These are phyloP conservation scores for Emergomyces africanus DNA, from an alignment of 2,329 filamentous ascomycete species.

Conservation along the genomic window DNA sequence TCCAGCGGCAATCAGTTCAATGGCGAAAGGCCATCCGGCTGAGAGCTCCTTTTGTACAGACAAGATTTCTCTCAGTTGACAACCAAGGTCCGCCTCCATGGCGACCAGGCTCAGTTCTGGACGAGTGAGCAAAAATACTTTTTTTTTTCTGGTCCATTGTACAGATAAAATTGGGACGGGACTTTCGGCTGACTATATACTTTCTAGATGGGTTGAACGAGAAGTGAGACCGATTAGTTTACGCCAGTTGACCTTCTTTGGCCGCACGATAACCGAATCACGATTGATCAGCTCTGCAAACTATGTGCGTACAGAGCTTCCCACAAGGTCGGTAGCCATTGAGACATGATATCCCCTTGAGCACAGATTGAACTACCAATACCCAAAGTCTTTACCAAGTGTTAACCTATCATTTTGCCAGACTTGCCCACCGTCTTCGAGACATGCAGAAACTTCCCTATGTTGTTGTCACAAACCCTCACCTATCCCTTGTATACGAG, in stretches of 20 bases:
- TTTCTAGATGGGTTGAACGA: conserved; percentile 71
- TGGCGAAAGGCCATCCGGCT: conserved; percentile 19
- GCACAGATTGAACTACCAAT: not conserved
- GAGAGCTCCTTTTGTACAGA: conserved; percentile 8
- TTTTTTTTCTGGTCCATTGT: not conserved
- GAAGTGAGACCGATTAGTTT: conserved; percentile 93
- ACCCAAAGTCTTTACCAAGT: not conserved
- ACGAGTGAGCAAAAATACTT: conserved; percentile 37
- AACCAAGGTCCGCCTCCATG: conserved; percentile 35
- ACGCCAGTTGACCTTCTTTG: conserved; percentile 94
- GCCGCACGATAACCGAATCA: conserved; percentile 78
- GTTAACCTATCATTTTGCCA: conserved; percentile 21
- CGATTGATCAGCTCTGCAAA: conserved; percentile 90
- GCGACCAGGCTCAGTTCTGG: conserved; percentile 45
- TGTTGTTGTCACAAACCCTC: conserved; percentile 86
- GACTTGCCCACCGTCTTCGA: conserved; percentile 82
- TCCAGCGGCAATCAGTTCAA: conserved; percentile 21
- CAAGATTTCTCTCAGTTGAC: conserved; percentile 17
- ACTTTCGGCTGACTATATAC: not conserved
- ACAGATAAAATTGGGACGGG: not conserved
- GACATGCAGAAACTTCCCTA: conserved; percentile 97
- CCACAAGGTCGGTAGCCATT: conserved; percentile 51
- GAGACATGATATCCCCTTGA: not conserved
- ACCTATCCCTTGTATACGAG: conserved; percentile 91
- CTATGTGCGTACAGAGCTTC: conserved; percentile 90